phyloP scores from a whole-genome alignment of 805 yeast species.

The Isabelozyma pseudorhagii region DNA sequence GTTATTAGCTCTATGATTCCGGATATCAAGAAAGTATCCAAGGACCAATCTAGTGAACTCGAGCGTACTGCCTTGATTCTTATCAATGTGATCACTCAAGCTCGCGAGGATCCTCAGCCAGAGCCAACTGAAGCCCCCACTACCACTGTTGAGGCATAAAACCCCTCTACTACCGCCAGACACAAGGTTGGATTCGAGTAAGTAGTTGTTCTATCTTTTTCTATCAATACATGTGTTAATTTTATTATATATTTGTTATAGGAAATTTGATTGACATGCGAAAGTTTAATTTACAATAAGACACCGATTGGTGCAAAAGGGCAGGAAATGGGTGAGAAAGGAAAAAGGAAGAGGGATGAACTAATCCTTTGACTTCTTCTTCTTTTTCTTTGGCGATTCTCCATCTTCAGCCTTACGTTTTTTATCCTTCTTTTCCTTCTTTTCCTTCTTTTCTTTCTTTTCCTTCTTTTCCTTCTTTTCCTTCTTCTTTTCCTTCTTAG shows the following conservation, averaged over 20 bases:
- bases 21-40: constrained; percentile 33
- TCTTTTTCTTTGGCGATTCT: constrained; percentile 38
- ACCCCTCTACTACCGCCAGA: not conserved
- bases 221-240: not conserved
- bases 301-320: not conserved
- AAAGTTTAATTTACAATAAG: constrained; percentile 23
- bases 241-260: not conserved
- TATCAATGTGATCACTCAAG: constrained; percentile 33
- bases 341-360: not conserved
- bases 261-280: constrained; percentile 18
- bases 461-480: constrained; percentile 25
- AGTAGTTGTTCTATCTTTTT: not conserved
- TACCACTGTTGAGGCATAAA: not conserved
- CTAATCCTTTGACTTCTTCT: constrained; percentile 46
- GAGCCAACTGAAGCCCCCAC: not conserved
- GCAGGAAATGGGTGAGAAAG: not conserved
- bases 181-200: not conserved
- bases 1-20: constrained; percentile 47
- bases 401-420: constrained; percentile 35
- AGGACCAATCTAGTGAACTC: constrained; percentile 54
- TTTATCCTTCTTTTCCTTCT: constrained; percentile 32
- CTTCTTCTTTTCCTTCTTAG: constrained; percentile 19
- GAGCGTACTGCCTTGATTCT: constrained; percentile 47
- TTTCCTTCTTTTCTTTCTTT: constrained; percentile 30
- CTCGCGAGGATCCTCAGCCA: not conserved